These are phyloP conservation scores for Tetragonia tetragonoides DNA, from an alignment of 148 eudicot species.

Conservation along the genomic window DNA sequence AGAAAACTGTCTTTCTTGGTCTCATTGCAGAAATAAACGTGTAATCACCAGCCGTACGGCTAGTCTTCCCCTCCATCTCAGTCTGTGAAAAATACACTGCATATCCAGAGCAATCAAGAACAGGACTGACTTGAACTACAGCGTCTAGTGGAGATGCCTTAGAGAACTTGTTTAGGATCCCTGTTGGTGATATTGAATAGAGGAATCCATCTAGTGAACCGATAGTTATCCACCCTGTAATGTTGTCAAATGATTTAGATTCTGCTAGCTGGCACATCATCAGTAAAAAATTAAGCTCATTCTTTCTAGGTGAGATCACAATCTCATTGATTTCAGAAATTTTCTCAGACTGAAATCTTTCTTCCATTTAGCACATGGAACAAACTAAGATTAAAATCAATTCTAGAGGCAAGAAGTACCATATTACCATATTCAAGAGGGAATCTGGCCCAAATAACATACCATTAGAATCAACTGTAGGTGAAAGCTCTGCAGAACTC, in stretches of 20 bases:
- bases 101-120: conserved; percentile 88
- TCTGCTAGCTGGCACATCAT: neutral
- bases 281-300: neutral
- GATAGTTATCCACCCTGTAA: conserved; percentile 83
- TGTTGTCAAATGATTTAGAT: conserved; percentile 9
- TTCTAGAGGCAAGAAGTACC: neutral
- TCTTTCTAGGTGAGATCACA: no score
- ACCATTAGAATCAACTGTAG: conserved; percentile 85
- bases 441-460: conserved; percentile 4
- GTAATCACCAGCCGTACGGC: conserved; percentile 39
- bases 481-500: conserved; percentile 49
- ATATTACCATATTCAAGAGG: neutral
- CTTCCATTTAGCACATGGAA: neutral
- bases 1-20: conserved; percentile 60
- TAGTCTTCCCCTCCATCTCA: conserved; percentile 64
- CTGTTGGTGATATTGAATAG: conserved; percentile 81
- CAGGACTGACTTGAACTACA: conserved; percentile 73
- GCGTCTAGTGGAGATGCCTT: conserved; percentile 37
- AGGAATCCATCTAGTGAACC: conserved; percentile 86
- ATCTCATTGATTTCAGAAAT: no score
- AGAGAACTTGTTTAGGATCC: conserved; percentile 53
- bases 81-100: conserved; percentile 77
- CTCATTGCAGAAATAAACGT: conserved; percentile 62
- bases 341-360: neutral
- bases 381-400: neutral